Evolutionary conservation across 2,329 filamentous ascomycete species (phyloP).

Genomic region (Fusarium tanahbumbuense): DNA sequence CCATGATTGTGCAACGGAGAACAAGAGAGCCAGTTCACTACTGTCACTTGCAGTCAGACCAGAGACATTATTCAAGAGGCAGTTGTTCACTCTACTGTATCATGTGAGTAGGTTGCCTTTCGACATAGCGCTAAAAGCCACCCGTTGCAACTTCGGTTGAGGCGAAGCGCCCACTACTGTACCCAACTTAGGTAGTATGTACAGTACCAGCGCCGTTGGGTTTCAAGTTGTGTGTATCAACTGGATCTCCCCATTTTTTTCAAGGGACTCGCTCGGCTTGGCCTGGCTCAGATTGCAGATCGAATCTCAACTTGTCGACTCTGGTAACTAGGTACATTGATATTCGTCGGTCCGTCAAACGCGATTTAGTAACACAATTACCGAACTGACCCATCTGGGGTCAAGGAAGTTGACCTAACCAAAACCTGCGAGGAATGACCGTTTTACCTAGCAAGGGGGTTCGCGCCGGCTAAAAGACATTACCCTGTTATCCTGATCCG

Average conservation of each 20-base stretch:
- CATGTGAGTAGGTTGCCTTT: background rate
- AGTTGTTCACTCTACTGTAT: background rate
- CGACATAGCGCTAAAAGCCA: conserved; percentile 1
- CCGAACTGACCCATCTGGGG: background rate
- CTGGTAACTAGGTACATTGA: background rate
- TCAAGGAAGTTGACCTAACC: conserved; percentile 2
- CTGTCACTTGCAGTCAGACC: background rate
- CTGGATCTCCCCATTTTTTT: conserved; percentile 24
- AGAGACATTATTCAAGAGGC: background rate
- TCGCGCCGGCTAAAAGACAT: conserved; percentile 34
- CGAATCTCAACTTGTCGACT: background rate
- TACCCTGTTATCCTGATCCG: conserved; percentile 20
- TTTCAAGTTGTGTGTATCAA: conserved; percentile 35
- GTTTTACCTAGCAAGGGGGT: conserved; percentile 27
- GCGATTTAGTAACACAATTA: background rate
- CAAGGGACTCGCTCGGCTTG: conserved; percentile 10
- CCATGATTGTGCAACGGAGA: conserved; percentile 5
- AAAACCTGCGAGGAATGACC: conserved; percentile 8
- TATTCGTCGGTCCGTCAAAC: conserved; percentile 10
- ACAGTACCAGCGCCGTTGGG: conserved; percentile 21
- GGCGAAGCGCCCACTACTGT: conserved; percentile 24
- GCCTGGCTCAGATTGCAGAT: conserved; percentile 19
- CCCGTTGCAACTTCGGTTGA: conserved; percentile 14
- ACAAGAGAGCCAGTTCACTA: background rate
- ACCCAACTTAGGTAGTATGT: background rate